Percentiles rank a stretch among this genome's conserved stretches.
These are phyloP conservation scores for Lunularia cruciata DNA, from an alignment of 225 moss, liverwort and hornwort genomes.

Conservation along the genomic window DNA sequence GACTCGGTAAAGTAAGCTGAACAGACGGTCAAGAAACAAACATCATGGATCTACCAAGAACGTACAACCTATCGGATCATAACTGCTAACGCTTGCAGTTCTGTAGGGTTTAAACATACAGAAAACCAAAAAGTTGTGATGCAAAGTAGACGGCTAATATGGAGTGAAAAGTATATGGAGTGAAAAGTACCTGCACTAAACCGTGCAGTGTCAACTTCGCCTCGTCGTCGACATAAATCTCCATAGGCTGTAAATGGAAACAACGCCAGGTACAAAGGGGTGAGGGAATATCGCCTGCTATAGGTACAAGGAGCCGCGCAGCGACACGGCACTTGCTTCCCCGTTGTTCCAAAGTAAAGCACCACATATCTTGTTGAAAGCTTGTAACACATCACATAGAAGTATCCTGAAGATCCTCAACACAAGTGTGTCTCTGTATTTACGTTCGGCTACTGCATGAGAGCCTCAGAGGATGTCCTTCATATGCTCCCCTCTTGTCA, in stretches of 20 bases:
- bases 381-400: conserved; percentile 50
- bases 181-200: conserved; percentile 68
- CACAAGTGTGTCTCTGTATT: conserved; percentile 51
- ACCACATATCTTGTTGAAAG: conserved; percentile 62
- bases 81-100: too few species aligned
- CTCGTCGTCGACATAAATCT: conserved; percentile 99
- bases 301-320: conserved; percentile 29
- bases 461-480: conserved; percentile 59
- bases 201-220: conserved; percentile 96
- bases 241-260: conserved; percentile 90
- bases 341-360: conserved; percentile 43
- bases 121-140: too few species aligned
- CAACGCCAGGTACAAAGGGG: conserved; percentile 77
- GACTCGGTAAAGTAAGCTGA: not conserved
- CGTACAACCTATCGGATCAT: too few species aligned
- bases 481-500: conserved; percentile 39
- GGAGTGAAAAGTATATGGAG: too few species aligned
- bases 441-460: conserved; percentile 50
- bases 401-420: conserved; percentile 61
- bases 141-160: too few species aligned
- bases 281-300: conserved; percentile 65
- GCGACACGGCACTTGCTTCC: conserved; percentile 25
- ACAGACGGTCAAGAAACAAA: too few species aligned
- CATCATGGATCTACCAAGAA: too few species aligned
- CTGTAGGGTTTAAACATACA: too few species aligned